Percentiles rank a stretch among this genome's conserved stretches.
Conservation (phyloP, 1,284 basidiomycete genomes). For the Cryptococcus jaspeensis region DNA sequence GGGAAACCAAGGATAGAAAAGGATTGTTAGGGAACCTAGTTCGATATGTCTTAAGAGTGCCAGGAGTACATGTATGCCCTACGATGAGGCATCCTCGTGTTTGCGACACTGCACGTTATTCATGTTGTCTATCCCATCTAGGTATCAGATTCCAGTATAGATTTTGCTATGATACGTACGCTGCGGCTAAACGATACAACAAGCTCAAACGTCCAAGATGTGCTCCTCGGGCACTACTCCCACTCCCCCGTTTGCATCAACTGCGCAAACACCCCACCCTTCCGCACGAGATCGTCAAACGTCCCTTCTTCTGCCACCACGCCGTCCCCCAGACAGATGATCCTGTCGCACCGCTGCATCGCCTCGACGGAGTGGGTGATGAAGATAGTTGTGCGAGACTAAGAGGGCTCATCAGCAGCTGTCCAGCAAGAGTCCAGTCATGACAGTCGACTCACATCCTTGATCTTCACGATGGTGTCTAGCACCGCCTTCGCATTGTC, state of each 20-base stretch:
- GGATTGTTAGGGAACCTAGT: too few relatives aligned
- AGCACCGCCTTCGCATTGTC: constrained; percentile 77
- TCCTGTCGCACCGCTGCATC: constrained; percentile 88
- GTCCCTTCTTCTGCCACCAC: constrained; percentile 73
- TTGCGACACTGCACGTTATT: too few relatives aligned
- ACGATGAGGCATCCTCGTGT: too few relatives aligned
- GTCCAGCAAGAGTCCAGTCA: background rate
- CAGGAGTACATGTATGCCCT: too few relatives aligned
- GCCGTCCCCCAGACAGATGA: constrained; percentile 78
- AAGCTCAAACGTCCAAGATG: background rate
- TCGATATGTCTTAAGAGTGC: too few relatives aligned
- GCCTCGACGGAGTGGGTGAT: constrained; percentile 89
- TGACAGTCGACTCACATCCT: constrained; percentile 50
- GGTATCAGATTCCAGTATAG: too few relatives aligned
- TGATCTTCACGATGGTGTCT: constrained; percentile 68
- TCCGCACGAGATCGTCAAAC: constrained; percentile 67
- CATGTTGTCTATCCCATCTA: too few relatives aligned
- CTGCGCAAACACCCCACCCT: constrained; percentile 72
- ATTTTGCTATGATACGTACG: too few relatives aligned
- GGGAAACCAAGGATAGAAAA: too few relatives aligned
- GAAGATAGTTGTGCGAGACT: constrained; percentile 75
- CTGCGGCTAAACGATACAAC: background rate
- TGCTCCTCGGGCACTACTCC: constrained; percentile 48
- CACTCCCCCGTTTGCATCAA: constrained; percentile 86
- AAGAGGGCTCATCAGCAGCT: constrained; percentile 74